Evolutionary conservation across 306 rosid genomes (phyloP).

Genomic region (Dalbergia cultrata): DNA sequence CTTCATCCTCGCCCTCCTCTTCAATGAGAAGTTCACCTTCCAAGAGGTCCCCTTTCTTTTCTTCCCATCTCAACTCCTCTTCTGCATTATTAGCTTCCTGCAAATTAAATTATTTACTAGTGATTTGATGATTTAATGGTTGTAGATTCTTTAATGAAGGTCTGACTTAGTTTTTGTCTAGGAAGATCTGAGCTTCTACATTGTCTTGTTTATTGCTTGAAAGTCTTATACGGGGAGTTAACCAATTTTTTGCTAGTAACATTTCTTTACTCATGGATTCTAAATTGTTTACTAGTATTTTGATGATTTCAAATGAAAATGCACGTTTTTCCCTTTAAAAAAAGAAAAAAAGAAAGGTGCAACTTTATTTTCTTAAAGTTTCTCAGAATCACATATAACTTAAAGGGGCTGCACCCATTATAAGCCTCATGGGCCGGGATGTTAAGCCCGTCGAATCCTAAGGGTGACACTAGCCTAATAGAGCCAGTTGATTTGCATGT

Average conservation of each 20-base stretch:
- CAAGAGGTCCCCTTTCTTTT: conserved; percentile 62
- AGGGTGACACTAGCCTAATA: too few relatives aligned
- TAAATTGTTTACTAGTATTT: background rate
- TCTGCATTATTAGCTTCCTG: background rate
- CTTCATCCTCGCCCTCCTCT: conserved; percentile 72
- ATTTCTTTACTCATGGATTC: conserved; percentile 17
- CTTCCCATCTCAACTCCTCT: background rate
- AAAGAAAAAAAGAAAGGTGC: background rate
- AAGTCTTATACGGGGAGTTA: background rate
- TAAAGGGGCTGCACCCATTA: too few relatives aligned
- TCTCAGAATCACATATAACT: too few relatives aligned
- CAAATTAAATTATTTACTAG: too few relatives aligned
- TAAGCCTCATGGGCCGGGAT: too few relatives aligned
- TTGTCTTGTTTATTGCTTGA: background rate
- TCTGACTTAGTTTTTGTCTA: background rate
- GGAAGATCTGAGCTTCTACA: background rate
- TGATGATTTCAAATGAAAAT: background rate
- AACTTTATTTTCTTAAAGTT: too few relatives aligned
- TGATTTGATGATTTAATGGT: background rate
- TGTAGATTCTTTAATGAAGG: background rate
- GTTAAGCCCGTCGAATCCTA: too few relatives aligned
- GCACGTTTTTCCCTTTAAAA: conserved; percentile 2
- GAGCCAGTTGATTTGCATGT: too few relatives aligned
- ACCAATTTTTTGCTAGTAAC: conserved; percentile 26
- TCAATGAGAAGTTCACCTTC: conserved; percentile 77